A percentile compares a stretch with the other conserved stretches of the same genome.
These are phyloP conservation scores for Fragaria nilgerrensis DNA, from an alignment of 306 rosid genomes.

Conservation along the genomic window DNA sequence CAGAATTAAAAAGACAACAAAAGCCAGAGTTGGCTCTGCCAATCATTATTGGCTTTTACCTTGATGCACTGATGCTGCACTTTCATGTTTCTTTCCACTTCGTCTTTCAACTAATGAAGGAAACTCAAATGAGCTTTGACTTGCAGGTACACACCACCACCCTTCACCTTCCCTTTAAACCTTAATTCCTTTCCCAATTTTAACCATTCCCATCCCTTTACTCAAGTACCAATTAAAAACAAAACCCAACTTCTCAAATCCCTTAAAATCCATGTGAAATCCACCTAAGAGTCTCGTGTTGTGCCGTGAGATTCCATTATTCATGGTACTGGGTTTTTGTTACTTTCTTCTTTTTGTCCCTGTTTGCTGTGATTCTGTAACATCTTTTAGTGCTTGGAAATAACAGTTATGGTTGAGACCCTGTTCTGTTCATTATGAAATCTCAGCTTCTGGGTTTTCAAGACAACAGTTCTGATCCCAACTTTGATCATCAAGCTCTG, in stretches of 20 bases:
- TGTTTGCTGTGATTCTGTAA: constrained; percentile 22
- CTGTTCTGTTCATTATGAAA: constrained; percentile 18
- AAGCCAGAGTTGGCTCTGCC: background rate
- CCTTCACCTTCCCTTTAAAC: background rate
- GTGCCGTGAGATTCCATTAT: constrained; percentile 16
- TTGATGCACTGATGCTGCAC: background rate
- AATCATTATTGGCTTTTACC: constrained; percentile 12
- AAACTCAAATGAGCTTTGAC: constrained; percentile 18
- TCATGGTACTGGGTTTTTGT: constrained; percentile 10
- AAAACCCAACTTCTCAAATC: background rate
- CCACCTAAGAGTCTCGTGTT: background rate
- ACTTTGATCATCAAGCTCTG: background rate
- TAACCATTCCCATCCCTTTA: background rate
- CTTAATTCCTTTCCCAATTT: background rate
- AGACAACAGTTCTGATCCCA: constrained; percentile 5
- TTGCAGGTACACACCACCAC: constrained; percentile 12
- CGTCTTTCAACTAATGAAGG: background rate
- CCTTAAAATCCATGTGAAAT: background rate
- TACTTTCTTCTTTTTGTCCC: background rate
- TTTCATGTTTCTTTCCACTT: background rate
- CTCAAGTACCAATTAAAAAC: background rate
- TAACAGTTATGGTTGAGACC: constrained; percentile 4
- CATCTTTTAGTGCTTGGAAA: constrained; percentile 17
- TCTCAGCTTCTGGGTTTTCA: constrained; percentile 28
- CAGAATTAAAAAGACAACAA: background rate